Evolutionary conservation across 2,329 filamentous ascomycete genomes (phyloP).

Genomic region (Ceratocystis eucalypticola): DNA sequence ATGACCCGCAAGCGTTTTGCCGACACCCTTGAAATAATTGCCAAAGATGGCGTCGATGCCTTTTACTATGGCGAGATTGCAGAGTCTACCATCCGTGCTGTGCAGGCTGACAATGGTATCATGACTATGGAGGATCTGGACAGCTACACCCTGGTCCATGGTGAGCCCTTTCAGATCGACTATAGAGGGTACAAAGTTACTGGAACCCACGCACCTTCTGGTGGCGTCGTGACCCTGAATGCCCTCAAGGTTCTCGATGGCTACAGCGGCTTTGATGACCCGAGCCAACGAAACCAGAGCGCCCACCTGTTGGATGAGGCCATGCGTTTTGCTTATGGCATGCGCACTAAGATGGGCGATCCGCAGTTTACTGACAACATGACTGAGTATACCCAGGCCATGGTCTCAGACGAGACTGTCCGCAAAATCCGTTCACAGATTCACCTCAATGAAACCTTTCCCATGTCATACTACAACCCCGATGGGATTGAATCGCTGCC

Average conservation of each 20-base stretch:
- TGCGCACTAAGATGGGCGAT: constrained; percentile 61
- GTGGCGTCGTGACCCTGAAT: constrained; percentile 58
- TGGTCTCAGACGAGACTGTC: constrained; percentile 49
- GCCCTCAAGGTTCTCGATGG: constrained; percentile 62
- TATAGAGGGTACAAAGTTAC: constrained; percentile 61
- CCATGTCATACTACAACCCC: constrained; percentile 34
- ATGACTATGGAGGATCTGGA: constrained; percentile 67
- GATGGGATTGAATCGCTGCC: constrained; percentile 34
- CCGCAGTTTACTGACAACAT: constrained; percentile 53
- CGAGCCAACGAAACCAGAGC: constrained; percentile 42
- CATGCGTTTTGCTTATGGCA: constrained; percentile 67
- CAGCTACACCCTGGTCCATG: constrained; percentile 55
- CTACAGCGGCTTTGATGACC: constrained; percentile 50
- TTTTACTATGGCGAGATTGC: constrained; percentile 67
- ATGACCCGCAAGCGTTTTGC: constrained; percentile 65
- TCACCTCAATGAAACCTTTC: constrained; percentile 29
- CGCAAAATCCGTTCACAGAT: constrained; percentile 38
- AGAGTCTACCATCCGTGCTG: constrained; percentile 54
- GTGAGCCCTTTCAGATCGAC: constrained; percentile 46
- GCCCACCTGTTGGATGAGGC: constrained; percentile 75
- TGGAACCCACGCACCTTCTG: constrained; percentile 54
- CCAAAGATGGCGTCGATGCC: constrained; percentile 48
- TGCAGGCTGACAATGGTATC: constrained; percentile 61
- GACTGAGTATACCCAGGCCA: constrained; percentile 45
- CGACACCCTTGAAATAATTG: constrained; percentile 57